Evolutionary conservation across 352 stramenopile genomes (phyloP).

Genomic region (Pythium dissotocum): DNA sequence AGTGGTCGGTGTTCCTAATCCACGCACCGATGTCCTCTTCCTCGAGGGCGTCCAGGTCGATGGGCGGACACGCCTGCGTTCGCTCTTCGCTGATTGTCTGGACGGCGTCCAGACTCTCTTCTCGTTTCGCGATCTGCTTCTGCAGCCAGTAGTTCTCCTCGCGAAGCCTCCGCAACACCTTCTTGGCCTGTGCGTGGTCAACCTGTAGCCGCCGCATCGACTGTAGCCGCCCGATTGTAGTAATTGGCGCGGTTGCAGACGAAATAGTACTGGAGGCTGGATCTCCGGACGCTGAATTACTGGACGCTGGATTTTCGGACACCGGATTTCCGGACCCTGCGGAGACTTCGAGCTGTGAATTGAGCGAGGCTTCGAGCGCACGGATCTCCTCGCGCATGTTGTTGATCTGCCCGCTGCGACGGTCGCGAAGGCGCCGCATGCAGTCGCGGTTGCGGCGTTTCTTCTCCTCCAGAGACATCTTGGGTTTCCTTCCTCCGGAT

Average conservation of each 20-base stretch:
- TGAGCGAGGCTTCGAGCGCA: constrained; percentile 18
- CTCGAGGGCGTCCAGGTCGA: constrained; percentile 20
- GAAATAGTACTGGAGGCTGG: neutral
- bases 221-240: neutral
- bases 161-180: constrained; percentile 22
- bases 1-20: constrained; percentile 28
- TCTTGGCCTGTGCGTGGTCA: constrained; percentile 24
- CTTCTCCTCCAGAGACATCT: constrained; percentile 28
- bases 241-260: neutral
- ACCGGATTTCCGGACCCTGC: neutral
- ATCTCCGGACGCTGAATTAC: neutral
- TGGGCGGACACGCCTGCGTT: neutral
- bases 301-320: neutral
- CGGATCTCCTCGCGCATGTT: constrained; percentile 26
- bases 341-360: constrained; percentile 6
- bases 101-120: constrained; percentile 9
- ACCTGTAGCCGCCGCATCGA: constrained; percentile 1
- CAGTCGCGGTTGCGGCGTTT: constrained; percentile 33
- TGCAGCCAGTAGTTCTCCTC: constrained; percentile 39
- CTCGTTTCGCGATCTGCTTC: constrained; percentile 21
- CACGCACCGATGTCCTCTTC: constrained; percentile 23
- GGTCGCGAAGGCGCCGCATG: constrained; percentile 30
- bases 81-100: constrained; percentile 1
- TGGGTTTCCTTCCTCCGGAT: neutral
- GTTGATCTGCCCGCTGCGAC: constrained; percentile 16